Conservation (phyloP, 495 filamentous ascomycete genomes). For the Penicillium diatomitis region DNA sequence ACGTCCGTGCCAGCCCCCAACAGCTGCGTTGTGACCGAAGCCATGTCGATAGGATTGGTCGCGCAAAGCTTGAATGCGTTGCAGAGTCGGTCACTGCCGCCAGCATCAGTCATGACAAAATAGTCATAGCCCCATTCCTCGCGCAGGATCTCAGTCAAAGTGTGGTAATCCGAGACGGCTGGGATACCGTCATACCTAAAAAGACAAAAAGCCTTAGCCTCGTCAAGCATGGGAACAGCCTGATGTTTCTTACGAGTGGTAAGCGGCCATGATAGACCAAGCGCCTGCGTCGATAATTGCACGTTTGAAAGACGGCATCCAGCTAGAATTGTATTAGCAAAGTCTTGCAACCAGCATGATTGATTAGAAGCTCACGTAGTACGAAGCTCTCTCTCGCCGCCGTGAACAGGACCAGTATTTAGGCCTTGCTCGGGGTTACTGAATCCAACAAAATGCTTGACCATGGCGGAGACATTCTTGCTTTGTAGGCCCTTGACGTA, state of each 20-base stretch:
- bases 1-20: conserved; percentile 61
- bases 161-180: conserved; percentile 48
- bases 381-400: conserved; percentile 56
- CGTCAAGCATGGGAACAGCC: neutral
- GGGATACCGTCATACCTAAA: conserved; percentile 54
- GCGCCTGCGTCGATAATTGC: conserved; percentile 60
- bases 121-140: conserved; percentile 64
- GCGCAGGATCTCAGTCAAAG: conserved; percentile 56
- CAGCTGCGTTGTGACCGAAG: conserved; percentile 45
- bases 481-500: conserved; percentile 55
- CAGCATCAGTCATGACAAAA: conserved; percentile 50
- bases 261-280: conserved; percentile 58
- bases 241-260: conserved; percentile 40
- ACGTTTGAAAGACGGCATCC: conserved; percentile 55
- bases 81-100: conserved; percentile 57
- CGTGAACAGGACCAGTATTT: conserved; percentile 60
- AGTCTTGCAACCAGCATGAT: neutral
- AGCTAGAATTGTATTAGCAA: conserved; percentile 19
- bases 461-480: conserved; percentile 53
- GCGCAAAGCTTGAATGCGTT: conserved; percentile 52
- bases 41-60: conserved; percentile 47
- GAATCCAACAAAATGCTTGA: conserved; percentile 63
- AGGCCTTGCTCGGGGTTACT: conserved; percentile 58
- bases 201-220: neutral
- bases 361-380: conserved; percentile 37